These are phyloP conservation scores for Draba incana DNA, from an alignment of 345 rosid species.

Conservation along the genomic window DNA sequence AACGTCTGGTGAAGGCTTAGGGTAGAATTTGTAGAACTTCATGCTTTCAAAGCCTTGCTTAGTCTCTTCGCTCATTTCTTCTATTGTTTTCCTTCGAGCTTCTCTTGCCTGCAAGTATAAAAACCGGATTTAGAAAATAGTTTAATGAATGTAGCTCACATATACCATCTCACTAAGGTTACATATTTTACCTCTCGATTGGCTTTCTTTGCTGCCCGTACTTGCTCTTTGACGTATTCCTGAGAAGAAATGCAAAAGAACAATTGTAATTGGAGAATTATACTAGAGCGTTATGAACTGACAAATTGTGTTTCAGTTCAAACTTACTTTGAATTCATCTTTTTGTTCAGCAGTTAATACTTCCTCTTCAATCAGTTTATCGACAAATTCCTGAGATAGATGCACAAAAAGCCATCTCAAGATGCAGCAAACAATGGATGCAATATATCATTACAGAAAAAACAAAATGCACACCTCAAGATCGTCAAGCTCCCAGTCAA, in stretches of 20 bases:
- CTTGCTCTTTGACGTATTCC: constrained; percentile 83
- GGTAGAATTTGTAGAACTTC: constrained; percentile 96
- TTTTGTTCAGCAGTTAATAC: constrained; percentile 73
- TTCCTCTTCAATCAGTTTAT: constrained; percentile 64
- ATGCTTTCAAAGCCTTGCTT: constrained; percentile 63
- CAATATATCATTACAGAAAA: constrained; percentile 6
- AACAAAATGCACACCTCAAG: constrained; percentile 61
- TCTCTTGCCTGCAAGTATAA: constrained; percentile 69
- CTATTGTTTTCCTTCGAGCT: constrained; percentile 74
- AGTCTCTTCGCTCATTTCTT: constrained; percentile 82
- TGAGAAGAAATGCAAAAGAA: constrained; percentile 31
- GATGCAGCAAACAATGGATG: constrained; percentile 14
- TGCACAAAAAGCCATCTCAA: constrained; percentile 27
- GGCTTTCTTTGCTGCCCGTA: constrained; percentile 85
- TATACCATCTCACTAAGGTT: background rate
- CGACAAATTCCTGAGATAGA: constrained; percentile 66
- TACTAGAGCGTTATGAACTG: background rate
- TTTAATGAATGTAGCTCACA: constrained; percentile 1
- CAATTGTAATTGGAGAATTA: constrained; percentile 1
- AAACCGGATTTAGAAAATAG: constrained; percentile 12
- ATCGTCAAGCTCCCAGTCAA: constrained; percentile 93
- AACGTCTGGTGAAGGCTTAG: constrained; percentile 62
- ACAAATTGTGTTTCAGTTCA: constrained; percentile 4
- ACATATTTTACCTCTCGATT: constrained; percentile 65
- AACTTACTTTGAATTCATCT: constrained; percentile 79